Conservation (phyloP, 352 stramenopile genomes). For the Pythium scleroteichum region DNA sequence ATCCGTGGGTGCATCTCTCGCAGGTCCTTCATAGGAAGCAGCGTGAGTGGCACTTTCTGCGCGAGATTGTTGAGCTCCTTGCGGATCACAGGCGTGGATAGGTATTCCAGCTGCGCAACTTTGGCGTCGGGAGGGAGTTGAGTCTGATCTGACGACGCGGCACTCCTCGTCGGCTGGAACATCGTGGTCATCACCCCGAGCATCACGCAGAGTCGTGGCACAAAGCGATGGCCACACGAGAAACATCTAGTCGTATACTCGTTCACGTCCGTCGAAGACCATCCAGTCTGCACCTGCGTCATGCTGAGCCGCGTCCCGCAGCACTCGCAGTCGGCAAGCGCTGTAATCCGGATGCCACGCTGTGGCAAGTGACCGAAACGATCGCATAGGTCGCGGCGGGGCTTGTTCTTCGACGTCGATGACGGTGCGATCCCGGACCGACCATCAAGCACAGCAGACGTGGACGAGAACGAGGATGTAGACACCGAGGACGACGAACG, state of each 20-base stretch:
- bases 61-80: constrained; percentile 46
- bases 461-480: constrained; percentile 9
- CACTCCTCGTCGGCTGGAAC: constrained; percentile 15
- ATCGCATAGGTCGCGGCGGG: constrained; percentile 43
- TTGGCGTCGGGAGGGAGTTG: constrained; percentile 18
- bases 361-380: constrained; percentile 43
- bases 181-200: constrained; percentile 35
- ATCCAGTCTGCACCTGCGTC: constrained; percentile 38
- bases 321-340: constrained; percentile 38
- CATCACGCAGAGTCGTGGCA: constrained; percentile 41
- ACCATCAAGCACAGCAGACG: constrained; percentile 18
- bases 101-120: constrained; percentile 46
- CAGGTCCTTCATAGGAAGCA: constrained; percentile 40
- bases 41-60: constrained; percentile 38
- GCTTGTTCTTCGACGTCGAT: constrained; percentile 18
- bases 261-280: constrained; percentile 33
- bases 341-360: constrained; percentile 40
- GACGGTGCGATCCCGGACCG: constrained; percentile 1
- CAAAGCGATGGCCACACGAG: constrained; percentile 33
- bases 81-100: constrained; percentile 45
- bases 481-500: constrained; percentile 15
- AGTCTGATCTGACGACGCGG: background rate
- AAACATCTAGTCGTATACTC: constrained; percentile 45
- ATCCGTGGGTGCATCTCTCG: constrained; percentile 39
- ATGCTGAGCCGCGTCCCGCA: constrained; percentile 38